A percentile compares a stretch with the other conserved stretches of the same genome.
These are phyloP conservation scores for Astrothelium macrocarpum DNA, from an alignment of 495 filamentous ascomycete genomes.

Conservation along the genomic window DNA sequence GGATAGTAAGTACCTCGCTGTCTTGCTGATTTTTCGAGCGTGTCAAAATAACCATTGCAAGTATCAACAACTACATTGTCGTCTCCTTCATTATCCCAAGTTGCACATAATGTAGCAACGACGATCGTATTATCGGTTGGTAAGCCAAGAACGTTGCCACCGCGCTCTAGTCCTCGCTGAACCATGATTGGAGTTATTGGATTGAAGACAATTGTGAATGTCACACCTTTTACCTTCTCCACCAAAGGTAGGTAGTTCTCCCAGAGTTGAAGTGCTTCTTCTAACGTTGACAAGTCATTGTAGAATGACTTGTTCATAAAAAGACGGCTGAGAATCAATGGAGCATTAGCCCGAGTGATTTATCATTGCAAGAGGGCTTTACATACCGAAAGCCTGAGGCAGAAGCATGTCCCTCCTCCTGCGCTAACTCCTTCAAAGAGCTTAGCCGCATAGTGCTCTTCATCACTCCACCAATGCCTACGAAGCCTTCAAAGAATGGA, in stretches of 20 bases:
- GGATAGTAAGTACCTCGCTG: conserved; percentile 20
- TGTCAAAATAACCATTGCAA: background rate
- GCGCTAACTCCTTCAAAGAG: background rate
- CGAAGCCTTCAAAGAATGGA: conserved; percentile 10
- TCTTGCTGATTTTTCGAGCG: conserved; percentile 22
- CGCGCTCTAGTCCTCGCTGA: background rate
- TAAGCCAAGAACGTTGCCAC: background rate
- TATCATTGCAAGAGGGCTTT: background rate
- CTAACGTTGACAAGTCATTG: background rate
- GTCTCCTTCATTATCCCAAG: conserved; percentile 9
- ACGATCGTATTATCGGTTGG: background rate
- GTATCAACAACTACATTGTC: conserved; percentile 14
- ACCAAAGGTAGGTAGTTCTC: background rate
- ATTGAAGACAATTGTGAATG: background rate
- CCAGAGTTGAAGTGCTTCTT: background rate
- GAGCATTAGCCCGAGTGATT: background rate
- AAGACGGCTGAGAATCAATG: background rate
- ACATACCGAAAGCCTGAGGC: background rate
- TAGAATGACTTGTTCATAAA: background rate
- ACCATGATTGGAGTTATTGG: background rate
- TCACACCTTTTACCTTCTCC: background rate
- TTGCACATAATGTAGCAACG: background rate
- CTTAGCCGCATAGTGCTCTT: background rate
- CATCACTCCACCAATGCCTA: conserved; percentile 3
- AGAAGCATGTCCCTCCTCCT: background rate